phyloP scores from a whole-genome alignment of 768 basidiomycete species.

The Naganishia antarctica region DNA sequence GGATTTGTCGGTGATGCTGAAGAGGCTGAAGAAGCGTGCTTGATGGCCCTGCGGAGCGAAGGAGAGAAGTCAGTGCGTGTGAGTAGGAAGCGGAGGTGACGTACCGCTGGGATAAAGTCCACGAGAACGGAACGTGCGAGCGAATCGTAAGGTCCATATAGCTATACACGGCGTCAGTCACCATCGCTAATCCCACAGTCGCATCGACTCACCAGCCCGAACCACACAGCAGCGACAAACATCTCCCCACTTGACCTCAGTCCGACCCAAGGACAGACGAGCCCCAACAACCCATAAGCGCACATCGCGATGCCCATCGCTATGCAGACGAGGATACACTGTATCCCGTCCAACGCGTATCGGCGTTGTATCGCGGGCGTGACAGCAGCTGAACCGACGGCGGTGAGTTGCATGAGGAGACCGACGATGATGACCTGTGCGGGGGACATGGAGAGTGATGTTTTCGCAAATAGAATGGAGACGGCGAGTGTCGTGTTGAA shows the following conservation, averaged over 20 bases:
- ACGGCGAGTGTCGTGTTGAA: conserved; percentile 91
- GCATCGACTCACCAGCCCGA: conserved; percentile 55
- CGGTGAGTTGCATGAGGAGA: conserved; percentile 64
- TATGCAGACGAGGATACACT: conserved; percentile 4
- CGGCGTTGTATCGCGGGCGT: conserved; percentile 70
- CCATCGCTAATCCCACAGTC: too few species aligned
- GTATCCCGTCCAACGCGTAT: neutral
- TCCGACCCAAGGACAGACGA: conserved; percentile 65
- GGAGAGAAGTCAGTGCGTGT: too few species aligned
- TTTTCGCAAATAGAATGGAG: conserved; percentile 87
- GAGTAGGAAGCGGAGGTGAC: too few species aligned
- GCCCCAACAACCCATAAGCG: conserved; percentile 75
- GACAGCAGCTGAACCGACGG: conserved; percentile 76
- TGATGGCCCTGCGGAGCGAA: conserved; percentile 76
- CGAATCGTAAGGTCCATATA: conserved; percentile 86
- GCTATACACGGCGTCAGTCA: too few species aligned
- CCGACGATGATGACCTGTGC: conserved; percentile 75
- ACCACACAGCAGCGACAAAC: conserved; percentile 74
- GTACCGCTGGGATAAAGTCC: conserved; percentile 78
- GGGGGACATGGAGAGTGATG: conserved; percentile 71
- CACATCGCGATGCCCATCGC: conserved; percentile 55
- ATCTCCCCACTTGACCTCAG: conserved; percentile 76
- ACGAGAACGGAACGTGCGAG: conserved; percentile 83
- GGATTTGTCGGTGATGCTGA: conserved; percentile 79
- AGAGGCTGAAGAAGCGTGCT: conserved; percentile 78